Percentiles rank a stretch among this genome's conserved stretches.
Evolutionary conservation across 192 early-diverging fungal genomes (phyloP).

Genomic region (Coemansia sp.): DNA sequence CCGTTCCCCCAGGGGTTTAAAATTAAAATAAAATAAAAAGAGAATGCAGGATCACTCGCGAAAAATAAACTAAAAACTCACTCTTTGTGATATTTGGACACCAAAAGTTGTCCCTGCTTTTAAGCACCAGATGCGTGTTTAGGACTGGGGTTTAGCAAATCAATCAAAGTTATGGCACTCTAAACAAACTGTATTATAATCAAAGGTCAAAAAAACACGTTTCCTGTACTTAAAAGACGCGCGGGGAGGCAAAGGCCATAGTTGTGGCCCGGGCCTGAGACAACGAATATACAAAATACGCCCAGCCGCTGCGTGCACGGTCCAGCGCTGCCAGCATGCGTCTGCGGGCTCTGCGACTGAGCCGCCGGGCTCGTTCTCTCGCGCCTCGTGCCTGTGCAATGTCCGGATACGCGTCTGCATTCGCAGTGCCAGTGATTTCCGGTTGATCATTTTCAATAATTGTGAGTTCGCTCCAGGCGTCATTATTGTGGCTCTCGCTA

Average conservation of each 20-base stretch:
- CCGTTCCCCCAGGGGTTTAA: too few species aligned
- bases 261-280: neutral
- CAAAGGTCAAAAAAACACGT: too few species aligned
- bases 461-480: slow-evolving; percentile 1
- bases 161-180: neutral
- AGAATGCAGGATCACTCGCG: neutral
- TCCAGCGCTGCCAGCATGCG: slow-evolving; percentile 6
- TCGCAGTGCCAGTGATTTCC: neutral
- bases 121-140: too few species aligned
- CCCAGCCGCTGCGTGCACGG: slow-evolving; percentile 18
- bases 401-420: neutral
- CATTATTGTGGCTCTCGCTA: neutral
- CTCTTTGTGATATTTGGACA: too few species aligned
- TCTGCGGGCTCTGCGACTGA: slow-evolving; percentile 16
- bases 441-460: neutral
- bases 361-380: slow-evolving; percentile 12
- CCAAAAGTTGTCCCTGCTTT: too few species aligned
- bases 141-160: too few species aligned
- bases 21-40: neutral
- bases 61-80: neutral
- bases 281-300: slow-evolving; percentile 7
- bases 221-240: neutral
- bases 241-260: neutral
- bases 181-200: too few species aligned
- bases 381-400: neutral